Percentiles rank a stretch among this genome's conserved stretches.
These are phyloP conservation scores for Magnolia sinica DNA, from an alignment of 164 flowering plant species.

Conservation along the genomic window DNA sequence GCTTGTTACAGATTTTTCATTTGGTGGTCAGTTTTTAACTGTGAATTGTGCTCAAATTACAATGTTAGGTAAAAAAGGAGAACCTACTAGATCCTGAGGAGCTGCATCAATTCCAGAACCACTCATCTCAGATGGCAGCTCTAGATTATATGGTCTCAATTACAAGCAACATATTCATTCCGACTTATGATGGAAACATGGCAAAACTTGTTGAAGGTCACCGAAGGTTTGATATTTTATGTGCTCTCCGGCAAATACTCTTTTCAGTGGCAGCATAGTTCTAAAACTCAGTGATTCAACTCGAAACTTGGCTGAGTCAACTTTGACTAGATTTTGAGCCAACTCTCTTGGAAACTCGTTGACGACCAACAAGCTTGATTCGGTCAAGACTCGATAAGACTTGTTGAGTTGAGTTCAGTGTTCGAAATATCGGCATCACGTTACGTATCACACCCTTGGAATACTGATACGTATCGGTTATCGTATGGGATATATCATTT, in stretches of 20 bases:
- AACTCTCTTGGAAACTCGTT: too few relatives aligned
- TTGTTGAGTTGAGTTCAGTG: too few relatives aligned
- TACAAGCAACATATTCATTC: slow-evolving; percentile 79
- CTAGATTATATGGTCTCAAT: slow-evolving; percentile 87
- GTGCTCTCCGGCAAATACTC: not conserved
- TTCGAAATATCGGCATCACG: too few relatives aligned
- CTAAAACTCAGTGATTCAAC: not conserved
- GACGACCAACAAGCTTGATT: too few relatives aligned
- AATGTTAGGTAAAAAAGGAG: slow-evolving; percentile 80
- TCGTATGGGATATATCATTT: too few relatives aligned
- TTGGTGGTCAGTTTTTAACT: not conserved
- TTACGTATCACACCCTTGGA: too few relatives aligned
- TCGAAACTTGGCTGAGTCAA: too few relatives aligned
- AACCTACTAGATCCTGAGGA: slow-evolving; percentile 69
- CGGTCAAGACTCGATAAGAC: too few relatives aligned
- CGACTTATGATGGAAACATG: slow-evolving; percentile 98
- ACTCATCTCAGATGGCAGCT: slow-evolving; percentile 99
- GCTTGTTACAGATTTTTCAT: not conserved
- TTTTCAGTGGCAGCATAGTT: not conserved
- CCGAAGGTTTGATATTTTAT: slow-evolving; percentile 60
- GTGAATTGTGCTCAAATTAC: not conserved
- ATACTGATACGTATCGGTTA: too few relatives aligned
- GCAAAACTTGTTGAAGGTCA: slow-evolving; percentile 97
- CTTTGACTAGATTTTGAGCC: too few relatives aligned
- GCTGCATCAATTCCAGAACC: slow-evolving; percentile 70